phyloP scores from a whole-genome alignment of 2,329 filamentous ascomycete species.

The Diplodia intermedia region DNA sequence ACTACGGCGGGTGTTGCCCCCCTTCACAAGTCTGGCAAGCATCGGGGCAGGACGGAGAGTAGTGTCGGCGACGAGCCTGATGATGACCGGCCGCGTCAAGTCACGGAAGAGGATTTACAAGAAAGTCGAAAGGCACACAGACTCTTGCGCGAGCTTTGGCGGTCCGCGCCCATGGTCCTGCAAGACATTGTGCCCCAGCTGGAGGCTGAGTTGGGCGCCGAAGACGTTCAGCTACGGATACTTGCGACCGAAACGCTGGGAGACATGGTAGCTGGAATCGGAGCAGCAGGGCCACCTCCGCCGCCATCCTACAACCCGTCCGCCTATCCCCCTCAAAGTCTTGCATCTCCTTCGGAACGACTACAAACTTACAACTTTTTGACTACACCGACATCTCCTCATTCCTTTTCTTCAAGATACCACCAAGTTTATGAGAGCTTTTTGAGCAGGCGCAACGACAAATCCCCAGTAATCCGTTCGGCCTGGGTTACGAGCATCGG shows the following conservation, averaged over 20 bases:
- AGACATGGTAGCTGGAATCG: constrained; percentile 92
- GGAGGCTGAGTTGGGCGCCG: constrained; percentile 88
- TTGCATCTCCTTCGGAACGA: constrained; percentile 48
- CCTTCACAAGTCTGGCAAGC: constrained; percentile 58
- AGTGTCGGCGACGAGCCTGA: constrained; percentile 51
- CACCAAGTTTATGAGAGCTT: constrained; percentile 81
- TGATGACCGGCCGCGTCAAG: constrained; percentile 61
- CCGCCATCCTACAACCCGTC: constrained; percentile 76
- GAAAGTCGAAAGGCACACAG: constrained; percentile 90
- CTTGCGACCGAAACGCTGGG: constrained; percentile 93
- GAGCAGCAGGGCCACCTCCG: constrained; percentile 83
- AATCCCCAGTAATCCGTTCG: constrained; percentile 78
- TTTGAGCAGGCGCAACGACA: constrained; percentile 84
- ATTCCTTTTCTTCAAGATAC: constrained; percentile 87
- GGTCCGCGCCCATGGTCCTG: constrained; percentile 84
- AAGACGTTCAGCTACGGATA: constrained; percentile 83
- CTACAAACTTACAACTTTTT: constrained; percentile 64
- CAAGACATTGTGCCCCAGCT: constrained; percentile 94
- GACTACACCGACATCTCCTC: constrained; percentile 82
- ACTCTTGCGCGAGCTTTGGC: constrained; percentile 90
- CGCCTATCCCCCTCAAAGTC: constrained; percentile 78
- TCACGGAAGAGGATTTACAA: constrained; percentile 82
- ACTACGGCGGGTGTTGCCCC: constrained; percentile 46
- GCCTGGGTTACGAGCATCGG: constrained; percentile 86
- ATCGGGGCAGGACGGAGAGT: constrained; percentile 37